These are phyloP conservation scores for Trametes elegans DNA, from an alignment of 768 basidiomycete species.

Conservation along the genomic window DNA sequence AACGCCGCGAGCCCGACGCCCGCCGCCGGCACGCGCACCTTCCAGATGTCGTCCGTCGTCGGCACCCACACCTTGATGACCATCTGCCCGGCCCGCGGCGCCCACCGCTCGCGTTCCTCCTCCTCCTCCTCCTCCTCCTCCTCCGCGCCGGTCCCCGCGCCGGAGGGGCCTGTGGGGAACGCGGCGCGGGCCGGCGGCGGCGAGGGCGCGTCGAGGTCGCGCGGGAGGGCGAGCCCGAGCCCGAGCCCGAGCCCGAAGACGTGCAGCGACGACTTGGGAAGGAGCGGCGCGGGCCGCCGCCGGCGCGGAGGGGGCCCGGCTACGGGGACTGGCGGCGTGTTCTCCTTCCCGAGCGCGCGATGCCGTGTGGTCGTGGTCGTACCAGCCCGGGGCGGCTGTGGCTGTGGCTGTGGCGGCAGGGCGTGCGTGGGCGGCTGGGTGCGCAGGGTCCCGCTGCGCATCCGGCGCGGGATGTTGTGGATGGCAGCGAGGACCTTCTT, in stretches of 20 bases:
- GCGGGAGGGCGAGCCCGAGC: constrained; percentile 1
- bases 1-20: constrained; percentile 32
- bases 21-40: constrained; percentile 34
- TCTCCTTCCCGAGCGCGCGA: constrained; percentile 19
- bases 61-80: constrained; percentile 41
- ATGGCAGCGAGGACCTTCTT: constrained; percentile 22
- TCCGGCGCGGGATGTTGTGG: constrained; percentile 22
- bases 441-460: constrained; percentile 19
- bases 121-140: too few species aligned
- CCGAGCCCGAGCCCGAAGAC: not conserved
- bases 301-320: not conserved
- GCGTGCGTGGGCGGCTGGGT: not conserved
- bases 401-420: not conserved
- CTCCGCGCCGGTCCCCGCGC: not conserved
- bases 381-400: not conserved
- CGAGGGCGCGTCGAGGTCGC: constrained; percentile 9
- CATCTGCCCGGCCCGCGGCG: constrained; percentile 34
- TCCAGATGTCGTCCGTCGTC: constrained; percentile 40
- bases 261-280: constrained; percentile 9
- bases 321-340: constrained; percentile 6
- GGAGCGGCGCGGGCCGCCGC: constrained; percentile 15
- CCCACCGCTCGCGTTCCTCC: constrained; percentile 32
- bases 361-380: not conserved
- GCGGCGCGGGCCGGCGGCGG: not conserved
- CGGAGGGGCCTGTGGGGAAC: not conserved